Evolutionary conservation across 129 eudicot species (phyloP).

Genomic region (Solidago caesia): DNA sequence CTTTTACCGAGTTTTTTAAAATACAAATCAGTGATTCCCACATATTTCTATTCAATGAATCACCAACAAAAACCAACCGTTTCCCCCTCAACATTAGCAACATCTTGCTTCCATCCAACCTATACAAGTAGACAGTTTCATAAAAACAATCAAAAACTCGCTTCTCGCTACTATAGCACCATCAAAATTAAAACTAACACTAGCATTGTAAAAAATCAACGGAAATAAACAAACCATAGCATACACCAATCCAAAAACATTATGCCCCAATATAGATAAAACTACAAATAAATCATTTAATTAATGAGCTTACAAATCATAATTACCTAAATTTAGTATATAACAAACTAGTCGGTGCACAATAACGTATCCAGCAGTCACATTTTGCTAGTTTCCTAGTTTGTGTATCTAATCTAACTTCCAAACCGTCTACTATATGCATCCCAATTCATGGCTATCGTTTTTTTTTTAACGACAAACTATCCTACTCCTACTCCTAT

Average conservation of each 20-base stretch:
- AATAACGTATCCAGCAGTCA: too few species aligned
- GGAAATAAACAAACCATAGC: constrained; percentile 1
- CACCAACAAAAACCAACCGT: constrained; percentile 62
- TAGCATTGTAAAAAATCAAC: neutral
- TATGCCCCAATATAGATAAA: neutral
- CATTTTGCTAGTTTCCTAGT: too few species aligned
- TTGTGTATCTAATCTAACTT: too few species aligned
- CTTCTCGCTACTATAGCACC: neutral
- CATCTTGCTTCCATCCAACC: constrained; percentile 55
- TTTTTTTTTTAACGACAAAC: neutral
- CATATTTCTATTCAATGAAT: constrained; percentile 62
- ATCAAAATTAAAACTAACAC: neutral
- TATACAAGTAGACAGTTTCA: constrained; percentile 21
- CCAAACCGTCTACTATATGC: too few species aligned
- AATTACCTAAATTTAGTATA: neutral
- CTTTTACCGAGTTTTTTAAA: constrained; percentile 42
- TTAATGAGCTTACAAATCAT: neutral
- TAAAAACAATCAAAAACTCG: neutral
- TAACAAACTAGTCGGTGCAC: neutral
- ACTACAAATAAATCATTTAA: neutral
- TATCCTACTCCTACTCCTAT: too few species aligned
- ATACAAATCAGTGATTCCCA: constrained; percentile 65
- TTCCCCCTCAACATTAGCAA: constrained; percentile 56
- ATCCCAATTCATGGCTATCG: too few species aligned
- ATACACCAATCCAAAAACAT: neutral